These are phyloP conservation scores for Leucaena leucocephala DNA, from an alignment of 306 rosid species.

Conservation along the genomic window DNA sequence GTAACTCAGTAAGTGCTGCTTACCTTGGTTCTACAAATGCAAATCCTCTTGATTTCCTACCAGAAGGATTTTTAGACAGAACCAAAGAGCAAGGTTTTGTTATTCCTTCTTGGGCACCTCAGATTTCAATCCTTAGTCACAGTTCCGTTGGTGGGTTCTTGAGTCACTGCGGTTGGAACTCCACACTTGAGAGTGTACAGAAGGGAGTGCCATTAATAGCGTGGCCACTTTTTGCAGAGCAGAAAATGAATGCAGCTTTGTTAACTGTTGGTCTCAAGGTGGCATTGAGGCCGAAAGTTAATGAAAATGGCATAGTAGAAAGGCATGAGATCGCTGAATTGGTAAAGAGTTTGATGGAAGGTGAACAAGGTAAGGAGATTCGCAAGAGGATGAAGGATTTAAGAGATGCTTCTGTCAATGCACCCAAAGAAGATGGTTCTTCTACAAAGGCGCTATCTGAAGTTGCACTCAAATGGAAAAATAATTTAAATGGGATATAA, in stretches of 20 bases:
- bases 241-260: slow-evolving; percentile 35
- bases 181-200: slow-evolving; percentile 32
- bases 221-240: slow-evolving; percentile 43
- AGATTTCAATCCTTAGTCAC: slow-evolving; percentile 35
- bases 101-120: slow-evolving; percentile 47
- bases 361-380: slow-evolving; percentile 32
- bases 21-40: slow-evolving; percentile 18
- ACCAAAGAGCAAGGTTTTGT: slow-evolving; percentile 41
- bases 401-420: slow-evolving; percentile 31
- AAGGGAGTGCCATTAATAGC: slow-evolving; percentile 39
- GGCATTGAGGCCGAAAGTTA: slow-evolving; percentile 36
- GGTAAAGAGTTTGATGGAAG: slow-evolving; percentile 11
- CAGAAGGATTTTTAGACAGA: slow-evolving; percentile 32
- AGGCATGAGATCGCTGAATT: slow-evolving; percentile 28
- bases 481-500: not conserved
- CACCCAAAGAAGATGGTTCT: slow-evolving; percentile 35
- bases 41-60: slow-evolving; percentile 27
- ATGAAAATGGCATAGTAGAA: slow-evolving; percentile 19
- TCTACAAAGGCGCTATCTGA: slow-evolving; percentile 37
- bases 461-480: slow-evolving; percentile 37
- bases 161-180: slow-evolving; percentile 47
- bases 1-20: slow-evolving; percentile 12
- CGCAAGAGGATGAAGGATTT: not conserved
- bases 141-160: slow-evolving; percentile 36
- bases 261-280: slow-evolving; percentile 29